phyloP scores from a whole-genome alignment of 208 protist genomes.

The Crithidia mellificae region DNA sequence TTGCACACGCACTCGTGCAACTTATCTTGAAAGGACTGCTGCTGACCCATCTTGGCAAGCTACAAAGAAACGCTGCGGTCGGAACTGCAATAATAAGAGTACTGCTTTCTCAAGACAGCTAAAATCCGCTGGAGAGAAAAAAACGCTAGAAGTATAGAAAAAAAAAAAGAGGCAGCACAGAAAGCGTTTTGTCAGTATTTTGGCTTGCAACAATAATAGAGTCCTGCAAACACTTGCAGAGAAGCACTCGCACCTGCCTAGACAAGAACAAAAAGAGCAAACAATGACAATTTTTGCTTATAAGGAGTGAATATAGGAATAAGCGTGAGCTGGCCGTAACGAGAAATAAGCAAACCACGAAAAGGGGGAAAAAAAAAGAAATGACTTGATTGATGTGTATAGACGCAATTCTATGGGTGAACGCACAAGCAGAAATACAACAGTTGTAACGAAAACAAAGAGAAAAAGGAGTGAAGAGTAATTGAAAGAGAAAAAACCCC shows the following conservation, averaged over 20 bases:
- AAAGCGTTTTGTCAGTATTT: too few species aligned
- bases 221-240: too few species aligned
- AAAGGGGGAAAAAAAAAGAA: neutral
- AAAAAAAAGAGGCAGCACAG: too few species aligned
- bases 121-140: neutral
- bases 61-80: neutral
- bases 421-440: too few species aligned
- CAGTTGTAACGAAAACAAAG: too few species aligned
- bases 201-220: too few species aligned
- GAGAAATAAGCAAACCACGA: conserved; percentile 5
- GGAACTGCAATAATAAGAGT: neutral
- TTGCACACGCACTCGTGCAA: conserved; percentile 70
- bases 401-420: neutral
- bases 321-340: neutral
- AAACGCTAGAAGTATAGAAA: too few species aligned
- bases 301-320: neutral
- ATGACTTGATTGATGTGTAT: conserved; percentile 9
- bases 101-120: too few species aligned
- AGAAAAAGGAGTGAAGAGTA: neutral
- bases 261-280: too few species aligned
- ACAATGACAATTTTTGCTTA: too few species aligned
- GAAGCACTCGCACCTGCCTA: too few species aligned
- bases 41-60: conserved; percentile 51
- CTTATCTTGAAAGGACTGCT: conserved; percentile 41
- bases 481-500: too few species aligned